A percentile compares a stretch with the other conserved stretches of the same genome.
These are phyloP conservation scores for Rhodotorula paludigena DNA, from an alignment of 768 basidiomycete species.

Conservation along the genomic window DNA sequence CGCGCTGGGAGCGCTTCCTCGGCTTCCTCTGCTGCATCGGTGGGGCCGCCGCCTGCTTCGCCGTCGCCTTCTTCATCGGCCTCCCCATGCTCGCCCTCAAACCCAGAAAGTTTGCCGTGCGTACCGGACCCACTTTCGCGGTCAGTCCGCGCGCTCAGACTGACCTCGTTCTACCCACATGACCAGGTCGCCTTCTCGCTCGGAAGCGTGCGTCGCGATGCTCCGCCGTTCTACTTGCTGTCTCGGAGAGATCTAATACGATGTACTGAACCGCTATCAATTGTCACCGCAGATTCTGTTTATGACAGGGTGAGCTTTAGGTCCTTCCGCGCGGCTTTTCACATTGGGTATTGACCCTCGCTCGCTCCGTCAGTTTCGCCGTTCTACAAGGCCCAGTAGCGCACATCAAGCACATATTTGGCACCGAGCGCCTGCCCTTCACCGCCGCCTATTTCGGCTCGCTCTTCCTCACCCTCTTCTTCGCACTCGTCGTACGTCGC, in stretches of 20 bases:
- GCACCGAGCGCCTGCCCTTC: constrained; percentile 47
- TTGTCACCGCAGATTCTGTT: constrained; percentile 57
- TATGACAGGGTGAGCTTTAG: constrained; percentile 71
- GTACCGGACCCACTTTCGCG: constrained; percentile 49
- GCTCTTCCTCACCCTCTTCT: constrained; percentile 80
- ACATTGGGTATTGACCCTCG: neutral
- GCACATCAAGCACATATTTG: constrained; percentile 72
- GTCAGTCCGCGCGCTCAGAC: constrained; percentile 55
- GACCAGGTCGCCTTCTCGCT: constrained; percentile 18
- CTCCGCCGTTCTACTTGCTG: neutral
- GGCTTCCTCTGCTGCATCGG: constrained; percentile 85
- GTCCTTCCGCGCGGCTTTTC: constrained; percentile 40
- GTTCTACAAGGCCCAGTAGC: constrained; percentile 69
- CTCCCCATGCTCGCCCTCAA: constrained; percentile 66
- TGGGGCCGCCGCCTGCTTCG: constrained; percentile 89
- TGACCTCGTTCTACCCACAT: neutral
- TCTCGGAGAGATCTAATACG: neutral
- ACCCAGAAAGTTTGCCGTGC: constrained; percentile 76
- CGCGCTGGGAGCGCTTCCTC: constrained; percentile 87
- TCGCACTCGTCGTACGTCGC: constrained; percentile 72
- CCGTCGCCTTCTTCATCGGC: constrained; percentile 73
- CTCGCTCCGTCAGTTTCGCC: constrained; percentile 45
- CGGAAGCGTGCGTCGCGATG: constrained; percentile 26
- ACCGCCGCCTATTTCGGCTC: constrained; percentile 75
- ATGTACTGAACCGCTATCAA: neutral